phyloP scores from a whole-genome alignment of 1,284 basidiomycete genomes.

The Phlebopus sp. region DNA sequence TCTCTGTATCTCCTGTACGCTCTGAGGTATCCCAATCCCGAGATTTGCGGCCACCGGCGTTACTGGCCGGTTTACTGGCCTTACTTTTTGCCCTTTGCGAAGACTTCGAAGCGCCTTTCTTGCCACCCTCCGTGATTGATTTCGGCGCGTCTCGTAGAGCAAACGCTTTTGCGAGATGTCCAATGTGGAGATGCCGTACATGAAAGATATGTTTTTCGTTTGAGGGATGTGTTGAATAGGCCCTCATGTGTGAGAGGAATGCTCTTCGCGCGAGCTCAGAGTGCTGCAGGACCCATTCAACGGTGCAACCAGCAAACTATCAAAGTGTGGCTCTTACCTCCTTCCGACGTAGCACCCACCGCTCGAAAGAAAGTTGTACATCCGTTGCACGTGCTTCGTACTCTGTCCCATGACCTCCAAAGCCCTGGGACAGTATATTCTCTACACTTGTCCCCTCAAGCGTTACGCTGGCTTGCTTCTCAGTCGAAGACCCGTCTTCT shows the following conservation, averaged over 20 bases:
- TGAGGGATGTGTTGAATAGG: constrained; percentile 96
- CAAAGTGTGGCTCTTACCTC: constrained; percentile 48
- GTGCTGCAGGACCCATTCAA: constrained; percentile 49
- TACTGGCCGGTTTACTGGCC: constrained; percentile 13
- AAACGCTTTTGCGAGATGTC: constrained; percentile 96
- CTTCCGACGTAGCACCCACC: constrained; percentile 82
- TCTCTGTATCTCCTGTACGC: constrained; percentile 48
- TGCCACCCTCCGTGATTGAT: constrained; percentile 45
- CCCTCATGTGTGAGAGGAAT: constrained; percentile 90
- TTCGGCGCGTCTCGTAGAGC: constrained; percentile 92
- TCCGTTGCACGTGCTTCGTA: constrained; percentile 93
- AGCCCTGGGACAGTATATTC: constrained; percentile 73
- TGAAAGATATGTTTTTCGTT: constrained; percentile 97
- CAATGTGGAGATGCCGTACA: constrained; percentile 89
- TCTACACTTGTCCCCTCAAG: constrained; percentile 68
- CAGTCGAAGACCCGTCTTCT: constrained; percentile 19
- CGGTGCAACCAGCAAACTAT: not conserved
- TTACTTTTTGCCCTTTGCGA: constrained; percentile 35
- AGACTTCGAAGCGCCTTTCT: constrained; percentile 24
- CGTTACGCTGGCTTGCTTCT: constrained; percentile 42
- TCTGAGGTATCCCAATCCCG: constrained; percentile 45
- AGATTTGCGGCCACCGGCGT: constrained; percentile 4
- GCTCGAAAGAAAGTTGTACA: constrained; percentile 92
- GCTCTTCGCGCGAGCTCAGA: constrained; percentile 78
- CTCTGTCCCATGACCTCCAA: constrained; percentile 79